phyloP scores from a whole-genome alignment of 257 asterid species.

The Ligustrum vulgare region DNA sequence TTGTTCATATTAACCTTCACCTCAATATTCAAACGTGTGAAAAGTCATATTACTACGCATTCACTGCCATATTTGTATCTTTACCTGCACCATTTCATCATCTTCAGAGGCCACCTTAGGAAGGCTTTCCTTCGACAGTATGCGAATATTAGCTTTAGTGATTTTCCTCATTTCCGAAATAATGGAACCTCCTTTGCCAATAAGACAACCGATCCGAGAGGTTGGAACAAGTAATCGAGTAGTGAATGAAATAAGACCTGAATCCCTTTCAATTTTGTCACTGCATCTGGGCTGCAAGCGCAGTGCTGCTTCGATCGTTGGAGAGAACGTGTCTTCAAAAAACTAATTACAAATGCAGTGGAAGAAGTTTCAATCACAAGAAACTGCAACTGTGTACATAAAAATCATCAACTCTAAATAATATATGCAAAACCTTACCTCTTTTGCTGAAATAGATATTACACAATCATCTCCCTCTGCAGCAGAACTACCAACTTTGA shows the following conservation, averaged over 20 bases:
- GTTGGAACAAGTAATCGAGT: slow-evolving; percentile 83
- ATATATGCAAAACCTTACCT: slow-evolving; percentile 43
- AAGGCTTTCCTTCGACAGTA: slow-evolving; percentile 80
- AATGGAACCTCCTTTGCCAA: slow-evolving; percentile 97
- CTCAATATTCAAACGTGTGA: background rate
- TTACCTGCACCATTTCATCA: slow-evolving; percentile 98
- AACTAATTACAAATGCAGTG: slow-evolving; percentile 37
- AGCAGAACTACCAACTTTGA: slow-evolving; percentile 82
- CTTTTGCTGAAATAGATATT: slow-evolving; percentile 71
- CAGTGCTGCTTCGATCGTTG: slow-evolving; percentile 84
- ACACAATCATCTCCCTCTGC: slow-evolving; percentile 86
- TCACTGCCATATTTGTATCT: background rate
- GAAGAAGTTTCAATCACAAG: slow-evolving; percentile 16
- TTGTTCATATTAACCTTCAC: background rate
- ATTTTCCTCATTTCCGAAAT: slow-evolving; percentile 89
- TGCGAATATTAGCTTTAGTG: slow-evolving; percentile 85
- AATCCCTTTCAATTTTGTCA: slow-evolving; percentile 88
- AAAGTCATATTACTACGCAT: background rate
- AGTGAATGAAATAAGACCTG: slow-evolving; percentile 81
- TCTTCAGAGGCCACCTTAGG: slow-evolving; percentile 94
- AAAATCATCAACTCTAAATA: slow-evolving; percentile 13
- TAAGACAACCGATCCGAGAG: slow-evolving; percentile 86
- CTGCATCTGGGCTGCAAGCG: slow-evolving; percentile 97
- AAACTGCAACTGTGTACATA: background rate
- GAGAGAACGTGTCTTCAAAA: slow-evolving; percentile 76